Base-by-base conservation (phyloP, 345 rosid genomes). In the Sisymbrium irio region DNA sequence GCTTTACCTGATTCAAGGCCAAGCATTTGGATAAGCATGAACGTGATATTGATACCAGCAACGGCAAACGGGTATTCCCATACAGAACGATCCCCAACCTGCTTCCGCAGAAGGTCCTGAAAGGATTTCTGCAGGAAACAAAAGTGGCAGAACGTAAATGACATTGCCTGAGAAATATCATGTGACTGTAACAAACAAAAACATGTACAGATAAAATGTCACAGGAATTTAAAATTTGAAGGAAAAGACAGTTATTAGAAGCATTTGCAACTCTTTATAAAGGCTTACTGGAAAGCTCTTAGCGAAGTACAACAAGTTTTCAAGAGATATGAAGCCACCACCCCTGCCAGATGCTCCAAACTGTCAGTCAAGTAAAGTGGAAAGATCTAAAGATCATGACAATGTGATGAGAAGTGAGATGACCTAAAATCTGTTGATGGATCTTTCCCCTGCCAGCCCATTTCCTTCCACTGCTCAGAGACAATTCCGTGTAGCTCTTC, bases 361-460 rank as follows among this genome's bases (percentile, higher is more conserved):
- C 14, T 13, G 51, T 58, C n/a, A 74, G 55, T 57, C 67, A 22
- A 10, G 5, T 27, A 41, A 44, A 47, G 41, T 13, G 14, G 50
- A 32, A 18, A 70, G 17, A 37, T 10, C 6, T 7, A 54, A 57
- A 37, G 53, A 39, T 9, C 10, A 19, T 39, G 58, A 53, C 6
- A 27, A 70, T 10, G 44, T 59, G 28, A 50, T 1, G 36, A 50
- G 42, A 58, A 37, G 60, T 22, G 7, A 27, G 51, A 41, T 45
- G 71, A 92, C 99, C 99, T 89, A 81, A 96, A 96, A 83, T 96
- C 99, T 57, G 99, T 92, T 15, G 99, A 92, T 71, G 99, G 99
- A 77, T 95, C 99, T 85, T 95, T 95, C 49, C 99, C 99, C 80
- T 92, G 99, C 99, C 99, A 95, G 42, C 99, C 99, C 99, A 95